Evolutionary conservation across 345 rosid genomes (phyloP).

Genomic region (Rhodomyrtus tomentosa): DNA sequence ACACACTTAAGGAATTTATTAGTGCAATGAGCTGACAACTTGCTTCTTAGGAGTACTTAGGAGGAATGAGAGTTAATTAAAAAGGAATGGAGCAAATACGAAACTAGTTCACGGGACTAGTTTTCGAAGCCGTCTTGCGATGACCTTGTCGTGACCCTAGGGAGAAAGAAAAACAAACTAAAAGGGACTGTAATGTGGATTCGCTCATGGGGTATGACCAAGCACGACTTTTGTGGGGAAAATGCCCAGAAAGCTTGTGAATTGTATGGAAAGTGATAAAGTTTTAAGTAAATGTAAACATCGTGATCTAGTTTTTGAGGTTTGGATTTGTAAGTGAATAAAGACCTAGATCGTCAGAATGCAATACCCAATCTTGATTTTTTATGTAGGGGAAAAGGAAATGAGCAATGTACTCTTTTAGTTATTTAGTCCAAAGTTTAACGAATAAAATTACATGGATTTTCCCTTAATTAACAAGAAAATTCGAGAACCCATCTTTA

Average conservation of each 20-base stretch:
- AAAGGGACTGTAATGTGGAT: conserved; percentile 7
- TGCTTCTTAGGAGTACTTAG: neutral
- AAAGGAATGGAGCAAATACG: too few species aligned
- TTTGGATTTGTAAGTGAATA: neutral
- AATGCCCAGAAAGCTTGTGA: conserved; percentile 8
- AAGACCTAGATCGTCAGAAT: neutral
- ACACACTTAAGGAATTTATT: neutral
- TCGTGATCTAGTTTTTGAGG: neutral
- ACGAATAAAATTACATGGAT: neutral
- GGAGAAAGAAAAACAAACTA: neutral
- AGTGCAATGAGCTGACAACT: neutral
- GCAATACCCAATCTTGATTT: neutral
- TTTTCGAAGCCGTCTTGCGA: conserved; percentile 25
- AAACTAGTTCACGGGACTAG: conserved; percentile 21
- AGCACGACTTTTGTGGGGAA: conserved; percentile 21
- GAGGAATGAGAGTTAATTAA: too few species aligned
- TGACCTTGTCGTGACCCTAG: neutral
- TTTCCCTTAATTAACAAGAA: neutral
- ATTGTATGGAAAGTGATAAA: conserved; percentile 12
- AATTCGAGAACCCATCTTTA: neutral
- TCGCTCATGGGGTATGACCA: conserved; percentile 13
- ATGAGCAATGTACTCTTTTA: neutral
- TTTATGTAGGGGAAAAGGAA: neutral
- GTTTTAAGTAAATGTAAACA: neutral
- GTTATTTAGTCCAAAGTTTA: neutral